Conservation (phyloP, 2,329 filamentous ascomycete genomes). For the Massarina eburnea region DNA sequence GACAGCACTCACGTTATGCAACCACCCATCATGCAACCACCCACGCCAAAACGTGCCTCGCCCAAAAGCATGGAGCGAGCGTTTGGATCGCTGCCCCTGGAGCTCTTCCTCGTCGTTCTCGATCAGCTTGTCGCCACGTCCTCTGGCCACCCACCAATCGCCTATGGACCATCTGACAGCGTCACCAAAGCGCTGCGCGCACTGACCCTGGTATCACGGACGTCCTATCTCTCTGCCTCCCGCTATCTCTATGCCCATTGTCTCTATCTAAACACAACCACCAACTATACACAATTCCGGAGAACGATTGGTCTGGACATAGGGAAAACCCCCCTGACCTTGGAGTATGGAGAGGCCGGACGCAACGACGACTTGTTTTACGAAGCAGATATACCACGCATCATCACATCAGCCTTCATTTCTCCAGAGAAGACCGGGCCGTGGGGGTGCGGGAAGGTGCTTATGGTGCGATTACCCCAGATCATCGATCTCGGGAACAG, state of each 20-base stretch:
- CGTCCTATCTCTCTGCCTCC: conserved; percentile 22
- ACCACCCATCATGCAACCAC: conserved; percentile 1
- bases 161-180: conserved; percentile 17
- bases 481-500: conserved; percentile 23
- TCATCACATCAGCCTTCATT: conserved; percentile 25
- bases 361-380: conserved; percentile 22
- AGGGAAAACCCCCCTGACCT: conserved; percentile 21
- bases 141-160: conserved; percentile 18
- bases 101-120: conserved; percentile 29
- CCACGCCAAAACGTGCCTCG: background rate
- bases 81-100: conserved; percentile 32
- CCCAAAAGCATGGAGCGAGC: conserved; percentile 17
- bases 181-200: conserved; percentile 28
- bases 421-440: conserved; percentile 15
- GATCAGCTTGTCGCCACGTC: conserved; percentile 28
- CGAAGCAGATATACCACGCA: conserved; percentile 8
- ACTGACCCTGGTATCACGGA: conserved; percentile 25
- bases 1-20: no score
- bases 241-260: conserved; percentile 29
- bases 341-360: conserved; percentile 20
- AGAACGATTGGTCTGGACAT: conserved; percentile 27
- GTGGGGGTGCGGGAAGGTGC: conserved; percentile 2
- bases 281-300: conserved; percentile 19
- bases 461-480: conserved; percentile 24
- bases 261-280: conserved; percentile 24